These are phyloP conservation scores for Neurospora intermedia DNA, from an alignment of 495 filamentous ascomycete genomes.

Conservation along the genomic window DNA sequence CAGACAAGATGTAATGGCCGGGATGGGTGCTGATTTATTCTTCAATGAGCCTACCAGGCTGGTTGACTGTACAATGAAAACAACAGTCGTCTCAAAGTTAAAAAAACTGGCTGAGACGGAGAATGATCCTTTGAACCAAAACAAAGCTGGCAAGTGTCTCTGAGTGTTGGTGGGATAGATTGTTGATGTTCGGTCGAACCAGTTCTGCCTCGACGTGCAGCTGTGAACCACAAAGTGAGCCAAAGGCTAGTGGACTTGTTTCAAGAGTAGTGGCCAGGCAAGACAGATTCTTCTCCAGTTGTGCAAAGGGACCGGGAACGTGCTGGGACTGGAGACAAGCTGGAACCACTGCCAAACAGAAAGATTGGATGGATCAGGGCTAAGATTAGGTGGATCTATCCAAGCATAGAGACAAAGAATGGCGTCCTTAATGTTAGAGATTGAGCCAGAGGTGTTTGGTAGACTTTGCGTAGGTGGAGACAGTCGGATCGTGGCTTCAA, in stretches of 20 bases:
- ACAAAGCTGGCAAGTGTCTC: background rate
- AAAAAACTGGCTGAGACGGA: background rate
- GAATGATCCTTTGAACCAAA: background rate
- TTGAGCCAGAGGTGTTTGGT: constrained; percentile 8
- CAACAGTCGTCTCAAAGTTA: background rate
- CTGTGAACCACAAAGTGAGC: background rate
- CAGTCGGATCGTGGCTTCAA: constrained; percentile 11
- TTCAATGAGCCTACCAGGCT: background rate
- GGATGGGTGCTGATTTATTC: background rate
- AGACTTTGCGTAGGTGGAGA: constrained; percentile 11
- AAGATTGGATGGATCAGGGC: background rate
- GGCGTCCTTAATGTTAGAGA: constrained; percentile 7
- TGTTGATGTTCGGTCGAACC: background rate
- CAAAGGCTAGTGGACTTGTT: background rate
- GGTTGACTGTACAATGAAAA: background rate
- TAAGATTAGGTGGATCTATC: constrained; percentile 10
- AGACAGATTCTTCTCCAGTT: background rate
- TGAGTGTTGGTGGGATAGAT: background rate
- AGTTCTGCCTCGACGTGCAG: background rate
- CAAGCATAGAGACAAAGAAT: constrained; percentile 17
- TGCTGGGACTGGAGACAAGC: constrained; percentile 11
- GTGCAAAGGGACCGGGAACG: constrained; percentile 4
- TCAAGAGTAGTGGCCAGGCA: background rate
- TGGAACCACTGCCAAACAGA: constrained; percentile 10
- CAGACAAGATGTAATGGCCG: background rate